Percentiles rank a stretch among this genome's conserved stretches.
Conservation (phyloP, 2,329 filamentous ascomycete species). For the Berkeleyomyces basicola region DNA sequence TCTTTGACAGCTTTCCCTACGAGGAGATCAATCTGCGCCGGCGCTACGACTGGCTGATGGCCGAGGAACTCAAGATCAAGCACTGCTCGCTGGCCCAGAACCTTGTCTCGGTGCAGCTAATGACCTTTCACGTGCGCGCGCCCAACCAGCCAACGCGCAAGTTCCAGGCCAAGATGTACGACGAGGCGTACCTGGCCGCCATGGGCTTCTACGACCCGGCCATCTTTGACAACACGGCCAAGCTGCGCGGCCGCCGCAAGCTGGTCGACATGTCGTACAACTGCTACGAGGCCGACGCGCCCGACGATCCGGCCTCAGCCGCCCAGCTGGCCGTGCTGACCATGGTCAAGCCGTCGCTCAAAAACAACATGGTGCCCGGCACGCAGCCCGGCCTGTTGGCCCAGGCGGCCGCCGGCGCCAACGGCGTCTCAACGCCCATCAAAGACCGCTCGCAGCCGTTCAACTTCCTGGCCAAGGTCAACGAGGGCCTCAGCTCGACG, state of each 20-base stretch:
- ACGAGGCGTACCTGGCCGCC: constrained; percentile 84
- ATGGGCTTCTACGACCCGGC: constrained; percentile 87
- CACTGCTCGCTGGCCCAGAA: constrained; percentile 83
- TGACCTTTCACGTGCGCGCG: constrained; percentile 78
- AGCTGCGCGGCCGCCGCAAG: constrained; percentile 63
- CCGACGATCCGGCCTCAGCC: constrained; percentile 75
- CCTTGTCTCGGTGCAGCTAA: constrained; percentile 74
- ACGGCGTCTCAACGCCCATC: constrained; percentile 39
- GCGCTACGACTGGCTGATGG: constrained; percentile 81
- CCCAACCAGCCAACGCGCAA: constrained; percentile 80
- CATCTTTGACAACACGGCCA: constrained; percentile 69
- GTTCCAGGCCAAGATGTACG: constrained; percentile 92
- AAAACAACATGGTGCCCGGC: constrained; percentile 17
- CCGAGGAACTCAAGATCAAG: constrained; percentile 89
- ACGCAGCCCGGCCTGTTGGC: constrained; percentile 29
- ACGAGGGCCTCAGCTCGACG: constrained; percentile 56
- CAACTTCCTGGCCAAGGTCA: constrained; percentile 48
- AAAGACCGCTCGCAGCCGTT: constrained; percentile 50
- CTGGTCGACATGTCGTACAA: constrained; percentile 81
- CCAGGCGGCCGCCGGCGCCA: constrained; percentile 19
- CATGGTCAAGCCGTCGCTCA: constrained; percentile 42
- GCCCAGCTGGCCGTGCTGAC: constrained; percentile 58
- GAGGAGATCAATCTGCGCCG: constrained; percentile 80
- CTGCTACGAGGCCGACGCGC: constrained; percentile 71
- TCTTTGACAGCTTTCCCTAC: constrained; percentile 91